Conservation (phyloP, 1,284 basidiomycete species). For the Irpex rosettiformis region DNA sequence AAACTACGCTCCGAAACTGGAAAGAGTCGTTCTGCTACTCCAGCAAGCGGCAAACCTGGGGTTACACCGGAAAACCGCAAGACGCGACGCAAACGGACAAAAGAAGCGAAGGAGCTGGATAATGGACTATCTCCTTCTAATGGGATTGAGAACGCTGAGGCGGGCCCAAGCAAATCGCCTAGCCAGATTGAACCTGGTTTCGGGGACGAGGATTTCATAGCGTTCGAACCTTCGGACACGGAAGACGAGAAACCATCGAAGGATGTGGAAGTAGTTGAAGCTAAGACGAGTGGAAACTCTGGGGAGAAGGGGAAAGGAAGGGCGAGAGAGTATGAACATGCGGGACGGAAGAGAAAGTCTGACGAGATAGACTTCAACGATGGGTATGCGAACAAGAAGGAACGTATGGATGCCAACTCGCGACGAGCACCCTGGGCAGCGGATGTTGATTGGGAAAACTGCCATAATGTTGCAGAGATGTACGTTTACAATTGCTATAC, state of each 20-base stretch:
- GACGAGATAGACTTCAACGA: constrained; percentile 48
- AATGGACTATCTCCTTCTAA: background rate
- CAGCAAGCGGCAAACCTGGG: background rate
- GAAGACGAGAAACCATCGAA: constrained; percentile 28
- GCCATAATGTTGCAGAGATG: constrained; percentile 80
- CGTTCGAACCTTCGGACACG: constrained; percentile 37
- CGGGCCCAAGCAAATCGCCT: background rate
- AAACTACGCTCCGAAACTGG: background rate
- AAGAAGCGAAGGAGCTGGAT: background rate
- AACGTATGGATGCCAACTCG: constrained; percentile 53
- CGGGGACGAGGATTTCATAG: constrained; percentile 58
- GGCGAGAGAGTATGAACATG: constrained; percentile 20
- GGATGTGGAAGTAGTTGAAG: constrained; percentile 25
- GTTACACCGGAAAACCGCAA: background rate
- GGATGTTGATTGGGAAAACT: constrained; percentile 76
- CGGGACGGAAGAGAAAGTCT: constrained; percentile 38
- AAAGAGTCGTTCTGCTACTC: background rate
- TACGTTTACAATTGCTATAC: constrained; percentile 31
- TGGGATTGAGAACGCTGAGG: background rate
- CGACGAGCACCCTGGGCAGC: constrained; percentile 78
- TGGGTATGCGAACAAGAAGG: constrained; percentile 53
- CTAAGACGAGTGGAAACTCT: constrained; percentile 31
- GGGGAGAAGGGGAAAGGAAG: constrained; percentile 36
- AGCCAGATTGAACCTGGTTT: constrained; percentile 12
- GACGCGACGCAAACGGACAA: background rate